Conservation (phyloP, 192 early-diverging fungal genomes). For the Linnemannia hyalina region DNA sequence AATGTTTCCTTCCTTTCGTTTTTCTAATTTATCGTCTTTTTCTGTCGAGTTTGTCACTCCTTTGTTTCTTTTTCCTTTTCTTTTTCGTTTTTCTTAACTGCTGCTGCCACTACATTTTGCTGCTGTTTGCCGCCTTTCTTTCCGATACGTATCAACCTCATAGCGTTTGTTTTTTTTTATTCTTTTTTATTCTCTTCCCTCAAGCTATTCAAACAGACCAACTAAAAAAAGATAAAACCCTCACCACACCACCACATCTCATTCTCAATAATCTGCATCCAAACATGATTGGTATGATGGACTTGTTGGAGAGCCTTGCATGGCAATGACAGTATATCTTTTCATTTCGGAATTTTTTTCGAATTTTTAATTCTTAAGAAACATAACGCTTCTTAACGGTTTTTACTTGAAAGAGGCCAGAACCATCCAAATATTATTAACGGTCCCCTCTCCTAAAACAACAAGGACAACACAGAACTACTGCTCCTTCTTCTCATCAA, state of each 20-base stretch:
- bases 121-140: constrained; percentile 11
- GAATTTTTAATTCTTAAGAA: too few relatives aligned
- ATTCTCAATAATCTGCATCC: not conserved
- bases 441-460: too few relatives aligned
- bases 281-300: not conserved
- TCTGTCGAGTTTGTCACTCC: not conserved
- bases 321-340: too few relatives aligned
- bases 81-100: not conserved
- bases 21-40: constrained; percentile 2
- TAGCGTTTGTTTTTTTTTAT: not conserved
- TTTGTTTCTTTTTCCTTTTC: not conserved
- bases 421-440: too few relatives aligned
- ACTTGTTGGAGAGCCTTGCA: too few relatives aligned
- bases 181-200: not conserved
- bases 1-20: not conserved
- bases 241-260: too few relatives aligned
- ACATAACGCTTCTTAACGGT: too few relatives aligned
- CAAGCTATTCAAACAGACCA: not conserved
- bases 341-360: too few relatives aligned
- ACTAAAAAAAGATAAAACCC: constrained; percentile 5
- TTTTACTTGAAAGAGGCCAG: too few relatives aligned
- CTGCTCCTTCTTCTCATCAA: not conserved
- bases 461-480: too few relatives aligned
- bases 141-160: not conserved
- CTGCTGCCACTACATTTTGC: not conserved